Base-by-base conservation (phyloP, 2,329 filamentous ascomycete species). In the Drechslera avenae region DNA sequence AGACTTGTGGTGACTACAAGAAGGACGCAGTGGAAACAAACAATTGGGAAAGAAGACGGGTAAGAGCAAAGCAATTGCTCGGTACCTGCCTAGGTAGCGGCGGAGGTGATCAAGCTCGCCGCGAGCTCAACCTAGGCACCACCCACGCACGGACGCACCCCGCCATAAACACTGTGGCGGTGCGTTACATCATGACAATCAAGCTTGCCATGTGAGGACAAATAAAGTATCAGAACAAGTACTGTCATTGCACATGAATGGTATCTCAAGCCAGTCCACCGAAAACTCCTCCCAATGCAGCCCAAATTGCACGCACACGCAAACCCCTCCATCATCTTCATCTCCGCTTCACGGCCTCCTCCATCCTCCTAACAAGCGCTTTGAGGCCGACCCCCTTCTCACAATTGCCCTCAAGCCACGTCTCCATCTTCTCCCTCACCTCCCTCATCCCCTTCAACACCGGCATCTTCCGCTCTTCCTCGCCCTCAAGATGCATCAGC, bases 401-500 rank as follows among this genome's bases (percentile, higher is more conserved):
- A 59, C 88, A 89, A 72, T 95, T 94, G 8, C 72, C 81, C 75
- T 88, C 86, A 47, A 97, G 76, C 88, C 90, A 96, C 2, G 49
- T 67, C 77, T 97, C 92, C 91, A 97, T 96, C 67, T 80, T 80
- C 76, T 89, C 85, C 55, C 93, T 81, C 10, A 89, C 79, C 21
- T 69, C 71, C 62, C 79, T 83, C 85, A 97, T 85, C 1, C 87
- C 84, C 67, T 79, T 85, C 50, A 89, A 71, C 4, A 93, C 82
- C 0, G 93, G 93, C 81, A 97, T 81, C 60, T 75, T 82, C n/a
- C 71, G 75, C 1, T 79, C 84, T 21, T 86, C 85, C 72, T 92
- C 91, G 1, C 69, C 77, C 8, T 82, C 82, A n/a, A 83, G 73
- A 73, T 86, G 85, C 50, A 79, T 81, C 2, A 83, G 80, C 0